Evolutionary conservation across 352 stramenopile species (phyloP).

Genomic region (Phytophthora chlamydospora): DNA sequence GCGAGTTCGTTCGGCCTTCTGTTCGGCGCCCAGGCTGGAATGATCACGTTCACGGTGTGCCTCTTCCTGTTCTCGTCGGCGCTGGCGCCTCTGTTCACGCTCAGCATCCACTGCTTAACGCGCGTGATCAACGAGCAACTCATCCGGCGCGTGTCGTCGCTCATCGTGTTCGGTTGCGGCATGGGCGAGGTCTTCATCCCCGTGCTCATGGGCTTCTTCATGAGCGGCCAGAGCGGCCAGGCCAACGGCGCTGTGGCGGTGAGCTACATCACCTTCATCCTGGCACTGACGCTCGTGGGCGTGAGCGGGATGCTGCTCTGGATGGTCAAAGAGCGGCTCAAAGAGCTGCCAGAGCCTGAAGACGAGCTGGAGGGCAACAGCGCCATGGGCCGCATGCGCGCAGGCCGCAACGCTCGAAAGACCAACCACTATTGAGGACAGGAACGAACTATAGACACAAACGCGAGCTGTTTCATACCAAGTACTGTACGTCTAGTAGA

Average conservation of each 20-base stretch:
- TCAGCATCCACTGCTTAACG: slow-evolving; percentile 85
- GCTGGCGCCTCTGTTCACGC: slow-evolving; percentile 79
- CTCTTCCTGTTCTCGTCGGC: slow-evolving; percentile 69
- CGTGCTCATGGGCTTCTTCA: slow-evolving; percentile 89
- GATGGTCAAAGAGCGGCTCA: slow-evolving; percentile 73
- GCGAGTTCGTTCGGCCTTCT: slow-evolving; percentile 72
- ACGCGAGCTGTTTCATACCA: slow-evolving; percentile 1
- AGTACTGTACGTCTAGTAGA: not conserved
- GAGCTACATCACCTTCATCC: slow-evolving; percentile 82
- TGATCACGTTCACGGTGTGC: slow-evolving; percentile 58
- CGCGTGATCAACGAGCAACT: slow-evolving; percentile 83
- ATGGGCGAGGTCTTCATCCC: slow-evolving; percentile 87
- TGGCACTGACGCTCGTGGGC: slow-evolving; percentile 71
- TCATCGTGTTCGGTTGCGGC: slow-evolving; percentile 86
- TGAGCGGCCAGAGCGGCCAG: slow-evolving; percentile 80
- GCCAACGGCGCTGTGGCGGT: slow-evolving; percentile 74
- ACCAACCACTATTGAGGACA: slow-evolving; percentile 33
- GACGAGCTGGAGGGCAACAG: slow-evolving; percentile 43
- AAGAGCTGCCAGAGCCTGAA: slow-evolving; percentile 48
- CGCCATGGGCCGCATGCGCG: slow-evolving; percentile 38
- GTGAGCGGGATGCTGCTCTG: slow-evolving; percentile 71
- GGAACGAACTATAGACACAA: slow-evolving; percentile 21
- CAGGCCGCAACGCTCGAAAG: slow-evolving; percentile 26
- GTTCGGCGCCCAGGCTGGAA: slow-evolving; percentile 60
- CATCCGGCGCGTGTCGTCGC: slow-evolving; percentile 76